A percentile compares a stretch with the other conserved stretches of the same genome.
Evolutionary conservation across 1,139 yeast species (phyloP).

Genomic region (Insectozyma bohioensis): DNA sequence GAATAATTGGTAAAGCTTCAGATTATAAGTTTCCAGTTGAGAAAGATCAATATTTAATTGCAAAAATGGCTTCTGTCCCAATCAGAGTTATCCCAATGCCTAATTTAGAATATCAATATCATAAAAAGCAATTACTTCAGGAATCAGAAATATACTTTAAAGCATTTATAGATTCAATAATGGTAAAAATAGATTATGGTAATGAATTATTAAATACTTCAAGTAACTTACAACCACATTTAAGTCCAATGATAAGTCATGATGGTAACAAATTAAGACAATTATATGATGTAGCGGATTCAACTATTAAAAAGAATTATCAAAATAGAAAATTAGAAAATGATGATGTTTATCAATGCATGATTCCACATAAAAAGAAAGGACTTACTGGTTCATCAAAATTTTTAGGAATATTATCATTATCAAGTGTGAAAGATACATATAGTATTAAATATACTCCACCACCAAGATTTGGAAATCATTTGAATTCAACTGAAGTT

Average conservation of each 20-base stretch:
- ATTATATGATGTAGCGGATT: constrained; percentile 26
- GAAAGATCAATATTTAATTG: constrained; percentile 39
- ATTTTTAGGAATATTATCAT: constrained; percentile 33
- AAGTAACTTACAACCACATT: constrained; percentile 8
- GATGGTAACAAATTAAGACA: constrained; percentile 30
- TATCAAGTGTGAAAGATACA: constrained; percentile 36
- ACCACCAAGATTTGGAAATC: constrained; percentile 25
- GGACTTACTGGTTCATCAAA: constrained; percentile 36
- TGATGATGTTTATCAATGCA: constrained; percentile 32
- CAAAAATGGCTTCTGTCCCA: constrained; percentile 33
- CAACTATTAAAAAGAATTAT: constrained; percentile 18
- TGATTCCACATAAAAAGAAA: constrained; percentile 36
- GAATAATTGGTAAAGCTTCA: constrained; percentile 44
- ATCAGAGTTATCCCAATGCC: constrained; percentile 38
- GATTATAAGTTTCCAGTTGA: constrained; percentile 26
- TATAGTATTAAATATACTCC: constrained; percentile 34
- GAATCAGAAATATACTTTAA: constrained; percentile 31
- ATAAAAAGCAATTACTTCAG: constrained; percentile 18
- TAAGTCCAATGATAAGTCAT: constrained; percentile 12
- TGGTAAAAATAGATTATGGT: constrained; percentile 33
- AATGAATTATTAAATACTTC: constrained; percentile 16
- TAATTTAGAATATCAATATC: constrained; percentile 23
- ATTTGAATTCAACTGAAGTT: constrained; percentile 20
- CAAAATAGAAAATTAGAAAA: constrained; percentile 13
- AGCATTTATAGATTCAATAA: constrained; percentile 37